phyloP scores from a whole-genome alignment of 1,284 basidiomycete genomes.

The Trametes pubescens region DNA sequence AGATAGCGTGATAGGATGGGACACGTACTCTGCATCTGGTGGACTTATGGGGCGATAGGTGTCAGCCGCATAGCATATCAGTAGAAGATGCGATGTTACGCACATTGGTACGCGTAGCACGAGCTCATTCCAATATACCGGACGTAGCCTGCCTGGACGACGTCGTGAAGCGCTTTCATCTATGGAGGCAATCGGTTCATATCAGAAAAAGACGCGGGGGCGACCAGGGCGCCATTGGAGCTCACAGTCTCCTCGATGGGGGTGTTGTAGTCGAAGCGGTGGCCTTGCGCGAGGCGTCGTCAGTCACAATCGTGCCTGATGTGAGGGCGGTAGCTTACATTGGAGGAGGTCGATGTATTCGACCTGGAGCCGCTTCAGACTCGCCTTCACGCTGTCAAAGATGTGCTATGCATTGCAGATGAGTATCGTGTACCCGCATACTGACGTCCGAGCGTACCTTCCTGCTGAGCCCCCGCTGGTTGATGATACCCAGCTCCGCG shows the following conservation, averaged over 20 bases:
- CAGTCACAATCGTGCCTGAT: not conserved
- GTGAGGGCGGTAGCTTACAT: constrained; percentile 44
- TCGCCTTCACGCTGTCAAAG: constrained; percentile 74
- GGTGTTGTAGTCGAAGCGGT: constrained; percentile 41
- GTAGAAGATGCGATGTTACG: not conserved
- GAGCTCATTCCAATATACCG: constrained; percentile 53
- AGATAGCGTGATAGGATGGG: constrained; percentile 1
- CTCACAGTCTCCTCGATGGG: constrained; percentile 40
- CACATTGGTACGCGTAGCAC: constrained; percentile 48
- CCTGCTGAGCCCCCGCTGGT: constrained; percentile 45
- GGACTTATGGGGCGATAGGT: constrained; percentile 36
- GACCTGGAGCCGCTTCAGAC: constrained; percentile 68
- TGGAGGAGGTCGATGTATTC: constrained; percentile 78
- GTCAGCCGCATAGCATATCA: not conserved
- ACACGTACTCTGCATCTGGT: constrained; percentile 46
- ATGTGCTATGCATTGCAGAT: constrained; percentile 57
- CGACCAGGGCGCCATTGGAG: not conserved
- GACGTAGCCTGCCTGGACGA: constrained; percentile 46
- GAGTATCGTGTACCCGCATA: not conserved
- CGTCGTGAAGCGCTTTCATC: constrained; percentile 48
- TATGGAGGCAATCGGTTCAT: not conserved
- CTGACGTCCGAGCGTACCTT: constrained; percentile 32
- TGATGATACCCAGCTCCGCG: constrained; percentile 39
- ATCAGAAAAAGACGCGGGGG: not conserved
- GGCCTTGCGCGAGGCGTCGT: constrained; percentile 42